Evolutionary conservation across 768 basidiomycete species (phyloP), one percentile per base, ranked within the genome.

Genomic region (Rhizopogon vulgaris): DNA sequence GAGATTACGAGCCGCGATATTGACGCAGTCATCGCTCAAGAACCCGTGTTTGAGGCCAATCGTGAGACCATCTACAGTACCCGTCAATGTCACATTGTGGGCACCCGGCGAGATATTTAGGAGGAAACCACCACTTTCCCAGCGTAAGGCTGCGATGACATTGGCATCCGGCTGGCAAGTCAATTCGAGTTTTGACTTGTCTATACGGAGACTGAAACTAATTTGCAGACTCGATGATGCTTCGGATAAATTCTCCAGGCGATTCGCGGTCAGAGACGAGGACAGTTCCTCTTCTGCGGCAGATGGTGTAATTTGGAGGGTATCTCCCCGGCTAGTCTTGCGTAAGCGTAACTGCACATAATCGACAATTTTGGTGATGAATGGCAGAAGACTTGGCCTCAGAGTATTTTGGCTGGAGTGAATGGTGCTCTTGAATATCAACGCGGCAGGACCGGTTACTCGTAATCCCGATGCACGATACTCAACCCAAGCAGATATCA

Each of bases 61-160:
- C 4, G 85, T 86, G 24, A 97, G 74, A 1, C 91, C 94, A 15
- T 85, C 86, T 9, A 96, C 83, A 47, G 80, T 82, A 6, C 88
- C 89, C 0, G 85, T 84, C 57, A 96, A 83, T 10, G 83, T 78
- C 32, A 88, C 73, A 43, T 78, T 82, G n/a, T 80, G 75, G 43
- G 82, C 81, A 3, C 84, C 84, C 2, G 93, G 87, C 36, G 85
- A 80, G 38, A 91, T 72, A 59, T 83, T 88, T 49, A 94, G 67
- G 45, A 93, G 71, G 62, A 97, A 94, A 0, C 93, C 94, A 38
- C 95, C 95, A 58, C 90, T 94, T 49, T 95, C 87, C 95, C 95
- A 98, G 42, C 90, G 79, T 32, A 96, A 63, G 1, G 85, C 86
- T 12, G 90, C 91, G 38, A 87, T 77, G n/a, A 96, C 94, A 56